Conservation (phyloP, 306 rosid genomes). For the Quercus robur region DNA sequence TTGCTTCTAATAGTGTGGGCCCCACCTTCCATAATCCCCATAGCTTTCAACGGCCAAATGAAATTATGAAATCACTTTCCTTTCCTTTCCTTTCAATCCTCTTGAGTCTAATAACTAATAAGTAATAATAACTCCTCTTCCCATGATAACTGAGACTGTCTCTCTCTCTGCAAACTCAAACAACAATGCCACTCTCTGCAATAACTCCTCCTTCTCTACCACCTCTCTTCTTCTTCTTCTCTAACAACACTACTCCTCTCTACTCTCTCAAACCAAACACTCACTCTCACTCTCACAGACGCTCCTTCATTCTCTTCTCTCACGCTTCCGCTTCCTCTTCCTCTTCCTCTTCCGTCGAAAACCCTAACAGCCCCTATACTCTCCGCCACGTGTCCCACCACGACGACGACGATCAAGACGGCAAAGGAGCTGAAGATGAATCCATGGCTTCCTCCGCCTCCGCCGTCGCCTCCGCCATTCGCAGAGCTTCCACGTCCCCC, state of each 20-base stretch:
- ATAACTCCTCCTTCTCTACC: slow-evolving; percentile 26
- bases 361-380: slow-evolving; percentile 24
- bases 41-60: too few relatives aligned
- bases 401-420: slow-evolving; percentile 29
- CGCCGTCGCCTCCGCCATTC: slow-evolving; percentile 72
- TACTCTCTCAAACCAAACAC: neutral
- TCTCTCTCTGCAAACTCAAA: neutral
- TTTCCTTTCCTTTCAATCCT: too few relatives aligned
- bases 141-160: too few relatives aligned
- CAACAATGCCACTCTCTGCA: slow-evolving; percentile 51
- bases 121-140: too few relatives aligned
- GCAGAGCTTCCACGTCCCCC: slow-evolving; percentile 73
- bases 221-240: slow-evolving; percentile 12
- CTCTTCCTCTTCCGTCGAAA: slow-evolving; percentile 13
- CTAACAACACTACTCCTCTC: slow-evolving; percentile 8
- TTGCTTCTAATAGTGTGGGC: too few relatives aligned
- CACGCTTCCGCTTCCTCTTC: slow-evolving; percentile 17
- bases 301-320: slow-evolving; percentile 14
- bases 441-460: slow-evolving; percentile 58
- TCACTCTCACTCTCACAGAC: neutral
- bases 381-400: slow-evolving; percentile 42
- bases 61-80: too few relatives aligned
- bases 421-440: neutral
- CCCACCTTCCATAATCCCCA: too few relatives aligned
- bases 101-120: too few relatives aligned